Evolutionary conservation across 306 rosid genomes (phyloP), one percentile per base, ranked within the genome.

Genomic region (Glycine soja): DNA sequence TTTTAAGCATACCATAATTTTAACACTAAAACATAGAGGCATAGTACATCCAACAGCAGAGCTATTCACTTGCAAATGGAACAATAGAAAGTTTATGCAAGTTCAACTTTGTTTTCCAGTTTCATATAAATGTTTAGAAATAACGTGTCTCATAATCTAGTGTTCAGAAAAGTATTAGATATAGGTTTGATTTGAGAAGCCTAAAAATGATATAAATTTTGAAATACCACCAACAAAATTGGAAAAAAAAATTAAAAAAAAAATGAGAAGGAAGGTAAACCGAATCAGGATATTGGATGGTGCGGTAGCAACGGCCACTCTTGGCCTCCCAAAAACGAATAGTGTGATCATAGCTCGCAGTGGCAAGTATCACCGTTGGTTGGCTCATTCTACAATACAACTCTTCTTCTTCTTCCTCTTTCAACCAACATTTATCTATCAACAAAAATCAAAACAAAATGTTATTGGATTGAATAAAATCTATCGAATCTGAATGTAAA

Each of bases 281-380:
- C 87, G 99, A 96, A 86, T 96, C 99, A 36, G 98, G 99, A 83
- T 93, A 92, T 50, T 92, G 97, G 69, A 96, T 96, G 56, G 98
- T 96, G 32, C 98, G 97, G 70, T 90, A 91, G 85, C 99, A 96
- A n/a, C 97, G 98, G 66, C 98, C 98, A 70, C 98, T 88, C 85
- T 93, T 96, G 71, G 99, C 98, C 82, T 96, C 99, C 99, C 99
- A 96, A 82, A 96, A 96, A 57, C 93, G 93, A 88, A 96, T 92
- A 45, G 97, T 89, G 88, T 92, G 99, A 86, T 96, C 99, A 87
- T 96, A 96, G 85, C 98, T 92, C 4, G 98, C 97, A 19, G 99
- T 96, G 15, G 99, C 98, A 72, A 96, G 98, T 61, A 96, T 84
- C 83, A 96, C 99, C 10, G 94, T 88, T 34, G 96, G 98, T 81